These are phyloP conservation scores for Pseudozyma sp. DNA, from an alignment of 1,284 basidiomycete genomes.

Conservation along the genomic window DNA sequence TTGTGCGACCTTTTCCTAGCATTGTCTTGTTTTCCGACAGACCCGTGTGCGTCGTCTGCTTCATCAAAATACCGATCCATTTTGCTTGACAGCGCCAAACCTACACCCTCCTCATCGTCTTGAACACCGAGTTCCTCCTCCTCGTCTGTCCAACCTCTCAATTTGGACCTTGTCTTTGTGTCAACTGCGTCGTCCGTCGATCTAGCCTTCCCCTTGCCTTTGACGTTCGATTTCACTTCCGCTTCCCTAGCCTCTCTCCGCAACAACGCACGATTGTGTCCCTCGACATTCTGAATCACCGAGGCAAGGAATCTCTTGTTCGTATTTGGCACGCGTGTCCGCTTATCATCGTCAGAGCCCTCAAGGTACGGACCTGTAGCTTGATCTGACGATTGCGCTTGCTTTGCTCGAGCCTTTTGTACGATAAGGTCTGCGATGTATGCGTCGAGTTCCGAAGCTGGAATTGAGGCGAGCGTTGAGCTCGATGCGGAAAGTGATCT, in stretches of 20 bases:
- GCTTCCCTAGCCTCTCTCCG: slow-evolving; percentile 28
- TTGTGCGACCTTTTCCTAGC: slow-evolving; percentile 3
- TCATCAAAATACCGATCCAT: slow-evolving; percentile 63
- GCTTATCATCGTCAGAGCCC: not conserved
- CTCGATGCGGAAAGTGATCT: not conserved
- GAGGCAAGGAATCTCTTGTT: slow-evolving; percentile 58
- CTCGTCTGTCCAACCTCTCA: slow-evolving; percentile 23
- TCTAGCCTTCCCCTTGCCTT: not conserved
- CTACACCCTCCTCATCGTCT: not conserved
- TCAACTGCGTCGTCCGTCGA: not conserved
- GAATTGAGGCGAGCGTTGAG: slow-evolving; percentile 10
- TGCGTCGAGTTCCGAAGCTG: slow-evolving; percentile 39
- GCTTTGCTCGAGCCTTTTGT: slow-evolving; percentile 17
- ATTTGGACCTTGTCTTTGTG: not conserved
- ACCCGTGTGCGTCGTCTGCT: not conserved
- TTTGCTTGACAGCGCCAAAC: slow-evolving; percentile 38
- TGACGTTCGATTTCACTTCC: not conserved
- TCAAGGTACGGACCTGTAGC: slow-evolving; percentile 14
- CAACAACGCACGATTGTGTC: slow-evolving; percentile 51
- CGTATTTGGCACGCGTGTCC: slow-evolving; percentile 24
- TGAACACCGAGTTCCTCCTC: not conserved
- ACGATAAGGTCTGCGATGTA: slow-evolving; percentile 49
- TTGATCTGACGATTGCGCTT: not conserved
- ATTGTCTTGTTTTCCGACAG: not conserved
- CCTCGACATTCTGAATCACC: slow-evolving; percentile 53